phyloP scores from a whole-genome alignment of 2,329 filamentous ascomycete species.

The Chaetomium globosum region DNA sequence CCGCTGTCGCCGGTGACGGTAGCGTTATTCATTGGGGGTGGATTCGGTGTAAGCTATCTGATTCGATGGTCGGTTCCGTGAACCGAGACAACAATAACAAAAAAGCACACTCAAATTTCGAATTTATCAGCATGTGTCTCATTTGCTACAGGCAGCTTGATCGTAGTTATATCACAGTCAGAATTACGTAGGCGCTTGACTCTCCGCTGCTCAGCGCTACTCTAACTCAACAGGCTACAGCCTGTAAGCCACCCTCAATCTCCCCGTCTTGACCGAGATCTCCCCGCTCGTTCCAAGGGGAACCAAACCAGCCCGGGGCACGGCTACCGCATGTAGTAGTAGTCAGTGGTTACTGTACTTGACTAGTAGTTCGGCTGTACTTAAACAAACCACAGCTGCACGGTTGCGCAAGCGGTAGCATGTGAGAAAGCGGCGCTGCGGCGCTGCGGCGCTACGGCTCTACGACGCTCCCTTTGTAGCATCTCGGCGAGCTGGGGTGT shows the following conservation, averaged over 20 bases:
- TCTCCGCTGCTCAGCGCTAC: neutral
- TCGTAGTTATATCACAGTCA: slow-evolving; percentile 1
- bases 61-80: neutral
- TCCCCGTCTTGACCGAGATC: neutral
- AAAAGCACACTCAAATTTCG: neutral
- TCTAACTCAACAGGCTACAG: neutral
- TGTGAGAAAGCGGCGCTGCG: neutral
- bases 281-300: neutral
- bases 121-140: slow-evolving; percentile 1
- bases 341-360: neutral
- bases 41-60: neutral
- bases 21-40: neutral
- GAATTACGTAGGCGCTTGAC: neutral
- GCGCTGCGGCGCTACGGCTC: no score
- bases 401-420: neutral
- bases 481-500: neutral
- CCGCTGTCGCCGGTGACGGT: neutral
- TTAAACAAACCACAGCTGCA: neutral
- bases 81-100: neutral
- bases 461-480: neutral
- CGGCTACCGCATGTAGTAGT: neutral
- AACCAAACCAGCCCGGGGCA: neutral
- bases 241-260: neutral
- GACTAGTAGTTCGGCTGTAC: neutral
- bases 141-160: slow-evolving; percentile 1